Evolutionary conservation across 768 basidiomycete species (phyloP).

Genomic region (Megacollybia marginata): DNA sequence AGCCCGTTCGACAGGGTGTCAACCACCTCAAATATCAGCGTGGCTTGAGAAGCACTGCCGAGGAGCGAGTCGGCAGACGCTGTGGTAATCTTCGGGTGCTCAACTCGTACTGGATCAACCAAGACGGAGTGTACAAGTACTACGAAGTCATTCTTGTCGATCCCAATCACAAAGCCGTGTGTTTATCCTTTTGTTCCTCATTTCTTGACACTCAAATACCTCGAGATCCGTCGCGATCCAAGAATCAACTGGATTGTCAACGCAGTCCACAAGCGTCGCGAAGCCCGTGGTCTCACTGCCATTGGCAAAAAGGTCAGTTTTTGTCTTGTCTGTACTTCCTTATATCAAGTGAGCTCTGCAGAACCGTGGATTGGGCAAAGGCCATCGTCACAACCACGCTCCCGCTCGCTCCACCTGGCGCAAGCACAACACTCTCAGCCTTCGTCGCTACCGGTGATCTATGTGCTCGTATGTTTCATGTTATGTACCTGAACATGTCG

Average conservation of each 20-base stretch:
- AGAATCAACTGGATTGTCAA: conserved; percentile 99
- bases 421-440: conserved; percentile 95
- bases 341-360: conserved; percentile 19
- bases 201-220: conserved; percentile 5
- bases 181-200: conserved; percentile 19
- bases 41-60: conserved; percentile 85
- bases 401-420: conserved; percentile 92
- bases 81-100: conserved; percentile 95
- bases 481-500: not conserved
- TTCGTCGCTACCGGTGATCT: conserved; percentile 79
- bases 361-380: conserved; percentile 98
- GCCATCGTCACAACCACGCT: conserved; percentile 88
- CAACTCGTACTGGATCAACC: conserved; percentile 99
- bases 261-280: conserved; percentile 97
- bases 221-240: conserved; percentile 86
- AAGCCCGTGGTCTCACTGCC: conserved; percentile 94
- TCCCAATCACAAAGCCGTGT: conserved; percentile 86
- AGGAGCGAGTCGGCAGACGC: conserved; percentile 95
- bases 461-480: conserved; percentile 10
- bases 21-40: conserved; percentile 99
- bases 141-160: conserved; percentile 99
- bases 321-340: conserved; percentile 1
- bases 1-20: conserved; percentile 98
- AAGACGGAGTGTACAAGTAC: conserved; percentile 98
- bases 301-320: conserved; percentile 80